Conservation (phyloP, 345 rosid genomes). For the Cardiospermum halicacabum region DNA sequence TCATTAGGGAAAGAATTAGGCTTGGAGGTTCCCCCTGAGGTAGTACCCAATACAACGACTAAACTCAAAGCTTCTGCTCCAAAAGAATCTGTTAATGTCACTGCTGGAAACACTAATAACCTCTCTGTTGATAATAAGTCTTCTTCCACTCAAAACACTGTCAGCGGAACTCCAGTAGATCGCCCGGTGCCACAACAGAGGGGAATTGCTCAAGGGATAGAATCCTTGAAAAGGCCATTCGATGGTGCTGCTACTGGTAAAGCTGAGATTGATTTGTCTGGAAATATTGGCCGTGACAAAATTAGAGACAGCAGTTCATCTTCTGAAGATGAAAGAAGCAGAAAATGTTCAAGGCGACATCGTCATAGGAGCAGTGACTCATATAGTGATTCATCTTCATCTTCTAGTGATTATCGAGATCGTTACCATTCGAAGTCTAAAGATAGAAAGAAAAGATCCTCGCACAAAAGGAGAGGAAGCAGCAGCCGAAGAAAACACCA, state of each 20-base stretch:
- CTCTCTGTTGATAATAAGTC: slow-evolving; percentile 15
- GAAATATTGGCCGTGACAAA: slow-evolving; percentile 12
- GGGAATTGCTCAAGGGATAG: slow-evolving; percentile 21
- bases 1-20: slow-evolving; percentile 96
- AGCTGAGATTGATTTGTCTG: slow-evolving; percentile 18
- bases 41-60: slow-evolving; percentile 29
- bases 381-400: slow-evolving; percentile 50
- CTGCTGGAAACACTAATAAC: slow-evolving; percentile 18
- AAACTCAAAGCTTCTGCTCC: slow-evolving; percentile 17
- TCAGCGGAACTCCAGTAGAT: slow-evolving; percentile 9
- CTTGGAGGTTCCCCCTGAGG: slow-evolving; percentile 81
- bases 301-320: slow-evolving; percentile 33
- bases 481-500: slow-evolving; percentile 55
- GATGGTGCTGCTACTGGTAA: no score
- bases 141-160: slow-evolving; percentile 10
- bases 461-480: slow-evolving; percentile 53
- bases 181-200: background rate
- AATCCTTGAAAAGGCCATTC: slow-evolving; percentile 19
- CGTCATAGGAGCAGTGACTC: slow-evolving; percentile 46
- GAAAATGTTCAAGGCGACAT: slow-evolving; percentile 36
- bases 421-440: slow-evolving; percentile 50
- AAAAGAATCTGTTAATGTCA: slow-evolving; percentile 25
- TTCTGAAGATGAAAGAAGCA: slow-evolving; percentile 58
- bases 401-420: slow-evolving; percentile 39
- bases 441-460: slow-evolving; percentile 45